phyloP scores from a whole-genome alignment of 441 rosid genomes.

The Capsella rubella region DNA sequence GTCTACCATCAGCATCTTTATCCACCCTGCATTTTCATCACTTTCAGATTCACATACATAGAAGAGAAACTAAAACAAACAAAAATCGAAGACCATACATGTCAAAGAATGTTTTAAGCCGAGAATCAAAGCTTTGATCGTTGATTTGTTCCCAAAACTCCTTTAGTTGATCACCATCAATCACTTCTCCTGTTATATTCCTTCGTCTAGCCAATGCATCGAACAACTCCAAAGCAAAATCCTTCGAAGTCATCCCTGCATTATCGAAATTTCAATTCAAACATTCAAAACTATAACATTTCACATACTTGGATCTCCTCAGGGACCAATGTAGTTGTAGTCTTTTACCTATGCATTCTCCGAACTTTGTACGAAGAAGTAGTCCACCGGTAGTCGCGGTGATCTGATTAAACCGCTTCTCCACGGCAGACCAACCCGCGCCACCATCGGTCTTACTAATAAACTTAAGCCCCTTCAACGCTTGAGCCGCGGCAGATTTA shows the following conservation, averaged over 20 bases:
- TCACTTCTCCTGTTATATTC: conserved; percentile 51
- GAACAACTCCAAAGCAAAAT: conserved; percentile 58
- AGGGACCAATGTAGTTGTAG: not conserved
- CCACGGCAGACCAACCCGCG: conserved; percentile 59
- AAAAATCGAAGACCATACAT: conserved; percentile 43
- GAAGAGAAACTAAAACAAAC: not conserved
- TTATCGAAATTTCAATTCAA: not conserved
- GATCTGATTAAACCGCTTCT: conserved; percentile 56
- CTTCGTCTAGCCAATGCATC: conserved; percentile 59
- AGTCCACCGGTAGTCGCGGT: conserved; percentile 49
- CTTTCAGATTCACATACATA: conserved; percentile 7
- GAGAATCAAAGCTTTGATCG: conserved; percentile 62
- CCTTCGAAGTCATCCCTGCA: conserved; percentile 63
- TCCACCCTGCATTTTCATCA: conserved; percentile 58
- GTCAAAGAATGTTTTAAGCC: conserved; percentile 67
- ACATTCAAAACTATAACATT: not conserved
- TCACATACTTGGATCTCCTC: too few species aligned
- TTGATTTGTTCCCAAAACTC: conserved; percentile 70
- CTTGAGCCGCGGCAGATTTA: conserved; percentile 57
- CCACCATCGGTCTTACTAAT: conserved; percentile 60
- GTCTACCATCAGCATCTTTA: conserved; percentile 71
- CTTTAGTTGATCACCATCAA: conserved; percentile 48
- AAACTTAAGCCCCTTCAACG: conserved; percentile 60
- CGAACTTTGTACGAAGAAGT: conserved; percentile 49
- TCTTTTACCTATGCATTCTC: conserved; percentile 57